Base-by-base conservation (phyloP, 192 early-diverging fungal genomes). In the Lunasporangiospora selenospora region DNA sequence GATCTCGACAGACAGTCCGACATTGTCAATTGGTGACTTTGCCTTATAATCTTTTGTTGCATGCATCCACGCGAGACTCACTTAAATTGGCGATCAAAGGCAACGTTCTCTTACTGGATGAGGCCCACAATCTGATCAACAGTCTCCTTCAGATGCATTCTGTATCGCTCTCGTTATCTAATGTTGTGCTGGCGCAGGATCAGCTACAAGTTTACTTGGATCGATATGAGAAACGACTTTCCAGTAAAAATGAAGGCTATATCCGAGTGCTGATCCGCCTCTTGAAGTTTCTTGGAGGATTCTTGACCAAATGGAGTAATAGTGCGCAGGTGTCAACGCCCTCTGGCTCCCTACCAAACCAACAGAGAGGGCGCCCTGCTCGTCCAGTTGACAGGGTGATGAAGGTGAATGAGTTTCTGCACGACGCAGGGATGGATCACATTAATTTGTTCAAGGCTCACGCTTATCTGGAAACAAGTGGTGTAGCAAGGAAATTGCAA, bases 1-100 rank as follows among this genome's bases (percentile, higher is more conserved):
- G 92, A 15, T 71, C 88, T 6, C 75, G 95, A 10, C 67, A 81
- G 10, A 78, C 86, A 0, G 80, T 82, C 29, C 61, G 71, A 32
- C 75, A 78, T 23, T 75, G 83, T 39, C 80, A 88, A 54, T 76
- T 96, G 9, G 89, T 98, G 0, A 88, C 90, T n/a, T 60, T 98
- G 29, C 96, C 96, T 3, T 98, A 98, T 73, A 90, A 92, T 49
- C 81, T 92, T 45, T 64, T 96, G 47, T 75, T 96, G n/a, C 89
- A 90, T 39, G 81, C 83, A 45, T 69, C 83, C 1, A 86, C 92
- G 0, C 75, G 96, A 23, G 90, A 93, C 48, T 84, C 91, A 1
- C 77, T 90, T 55, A 89, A 89, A 7, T 81, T 98, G 4, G 73
- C 80, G 7, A 60, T 96, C 9, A 83, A 86, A 33, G 69, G 78